Evolutionary conservation across 257 asterid species (phyloP), one percentile per base, ranked within the genome.

Genomic region (Penstemon newberryi): DNA sequence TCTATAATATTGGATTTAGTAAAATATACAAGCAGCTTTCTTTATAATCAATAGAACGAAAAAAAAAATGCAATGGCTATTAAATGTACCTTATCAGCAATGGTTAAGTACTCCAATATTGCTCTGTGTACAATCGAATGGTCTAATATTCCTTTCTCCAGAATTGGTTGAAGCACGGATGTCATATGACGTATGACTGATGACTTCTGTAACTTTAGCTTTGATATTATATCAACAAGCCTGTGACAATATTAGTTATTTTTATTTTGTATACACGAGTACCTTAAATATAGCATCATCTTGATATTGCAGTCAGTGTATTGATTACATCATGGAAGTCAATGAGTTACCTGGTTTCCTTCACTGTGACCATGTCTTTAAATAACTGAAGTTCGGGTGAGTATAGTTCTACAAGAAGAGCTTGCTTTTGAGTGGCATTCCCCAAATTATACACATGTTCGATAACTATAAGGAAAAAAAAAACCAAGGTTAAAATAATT

Each of bases 101-200:
- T 79, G 72, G 76, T 79, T 15, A 93, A 74, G 73, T 84, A 93
- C 62, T 93, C 99, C 78, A 84, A 78, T 25, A 93, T 64, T 57
- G 88, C 86, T 80, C 82, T 80, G 86, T 93, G 99, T 42, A 86
- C 85, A 61, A 93, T 88, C n/a, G 96, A 90, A 80, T 93, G 99
- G 83, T 86, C 92, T 56, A 93, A 71, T 73, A 93, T 87, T 65
- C 97, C 96, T 77, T 93, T 93, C 83, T 93, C 99, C 73, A 93
- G 56, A 70, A 93, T 84, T 67, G 96, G 96, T 73, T 84, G 89
- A 73, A 93, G 96, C 60, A 84, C 89, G 25, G 87, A 69, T 43
- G 87, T 46, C 97, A 93, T 88, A 81, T 93, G 96, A 11, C 97
- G 97, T 41, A 74, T 36, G 46, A 93, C 99, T n/a, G 96, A 83